Evolutionary conservation across 805 yeast genomes (phyloP).

Genomic region (Nakazawaea ernobii): DNA sequence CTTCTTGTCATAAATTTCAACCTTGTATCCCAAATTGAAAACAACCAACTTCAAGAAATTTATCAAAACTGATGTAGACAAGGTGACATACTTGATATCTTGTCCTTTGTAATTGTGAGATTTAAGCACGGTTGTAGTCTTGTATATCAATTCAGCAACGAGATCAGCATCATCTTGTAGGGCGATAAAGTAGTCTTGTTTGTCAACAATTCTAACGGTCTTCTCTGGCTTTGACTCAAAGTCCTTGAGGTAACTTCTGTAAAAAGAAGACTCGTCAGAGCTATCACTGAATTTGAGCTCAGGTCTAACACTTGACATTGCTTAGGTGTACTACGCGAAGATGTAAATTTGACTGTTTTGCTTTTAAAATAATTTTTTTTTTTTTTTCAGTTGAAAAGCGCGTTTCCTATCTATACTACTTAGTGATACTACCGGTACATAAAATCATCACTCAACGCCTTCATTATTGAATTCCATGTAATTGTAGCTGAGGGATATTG

Average conservation of each 20-base stretch:
- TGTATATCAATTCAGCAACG: conserved; percentile 80
- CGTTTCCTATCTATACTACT: too few species aligned
- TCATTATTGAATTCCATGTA: too few species aligned
- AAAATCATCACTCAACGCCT: too few species aligned
- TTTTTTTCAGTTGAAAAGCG: background rate
- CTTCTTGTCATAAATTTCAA: conserved; percentile 69
- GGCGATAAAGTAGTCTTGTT: conserved; percentile 74
- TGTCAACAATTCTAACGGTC: conserved; percentile 70
- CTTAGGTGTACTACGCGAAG: background rate
- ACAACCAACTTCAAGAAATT: conserved; percentile 61
- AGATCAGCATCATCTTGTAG: conserved; percentile 70
- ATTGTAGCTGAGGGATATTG: too few species aligned
- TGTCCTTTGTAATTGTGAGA: conserved; percentile 28
- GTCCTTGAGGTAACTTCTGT: conserved; percentile 40
- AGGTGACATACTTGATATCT: conserved; percentile 56
- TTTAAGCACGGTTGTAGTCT: conserved; percentile 78
- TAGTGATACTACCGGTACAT: too few species aligned
- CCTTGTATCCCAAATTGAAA: conserved; percentile 64
- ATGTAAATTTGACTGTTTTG: background rate
- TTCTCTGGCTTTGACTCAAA: conserved; percentile 39
- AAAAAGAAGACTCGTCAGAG: conserved; percentile 41
- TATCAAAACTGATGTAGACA: conserved; percentile 69
- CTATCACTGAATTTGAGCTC: conserved; percentile 53
- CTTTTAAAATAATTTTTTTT: background rate
- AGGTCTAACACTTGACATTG: conserved; percentile 36